Evolutionary conservation across 768 basidiomycete genomes (phyloP).

Genomic region (Rhodotorula babjevae): DNA sequence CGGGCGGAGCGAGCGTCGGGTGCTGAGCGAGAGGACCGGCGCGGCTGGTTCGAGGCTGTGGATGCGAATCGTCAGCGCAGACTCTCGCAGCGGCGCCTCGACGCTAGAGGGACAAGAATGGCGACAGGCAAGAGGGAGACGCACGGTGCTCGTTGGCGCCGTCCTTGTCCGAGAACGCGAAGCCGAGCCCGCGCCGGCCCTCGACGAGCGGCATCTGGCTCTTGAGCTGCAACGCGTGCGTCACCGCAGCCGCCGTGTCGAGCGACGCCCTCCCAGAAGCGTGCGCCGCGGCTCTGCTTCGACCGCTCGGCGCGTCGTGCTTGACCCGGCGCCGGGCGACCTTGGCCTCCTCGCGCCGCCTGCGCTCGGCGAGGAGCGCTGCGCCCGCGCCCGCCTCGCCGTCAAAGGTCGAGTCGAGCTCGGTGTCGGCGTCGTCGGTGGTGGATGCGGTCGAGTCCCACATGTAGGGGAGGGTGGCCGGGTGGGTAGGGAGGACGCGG

Average conservation of each 20-base stretch:
- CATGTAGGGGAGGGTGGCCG: constrained; percentile 2
- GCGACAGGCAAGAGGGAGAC: too few species aligned
- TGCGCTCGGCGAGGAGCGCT: neutral
- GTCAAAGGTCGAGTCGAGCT: neutral
- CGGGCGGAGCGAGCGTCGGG: neutral
- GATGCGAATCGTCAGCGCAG: neutral
- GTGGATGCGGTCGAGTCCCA: constrained; percentile 22
- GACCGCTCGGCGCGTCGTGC: neutral
- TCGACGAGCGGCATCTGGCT: neutral
- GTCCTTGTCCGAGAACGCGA: neutral
- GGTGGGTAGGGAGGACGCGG: constrained; percentile 17
- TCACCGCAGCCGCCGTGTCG: neutral
- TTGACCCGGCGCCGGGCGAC: neutral
- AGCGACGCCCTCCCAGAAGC: too few species aligned
- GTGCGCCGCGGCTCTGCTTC: neutral
- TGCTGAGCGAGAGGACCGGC: neutral
- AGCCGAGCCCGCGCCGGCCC: constrained; percentile 11
- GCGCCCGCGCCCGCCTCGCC: neutral
- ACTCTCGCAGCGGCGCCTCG: too few species aligned
- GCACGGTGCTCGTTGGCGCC: neutral
- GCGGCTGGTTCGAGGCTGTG: neutral
- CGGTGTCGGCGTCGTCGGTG: constrained; percentile 12
- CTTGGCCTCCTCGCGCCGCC: neutral
- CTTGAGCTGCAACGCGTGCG: neutral
- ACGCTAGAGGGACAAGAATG: too few species aligned